These are phyloP conservation scores for Marasmius oreades DNA, from an alignment of 1,284 basidiomycete species.

Conservation along the genomic window DNA sequence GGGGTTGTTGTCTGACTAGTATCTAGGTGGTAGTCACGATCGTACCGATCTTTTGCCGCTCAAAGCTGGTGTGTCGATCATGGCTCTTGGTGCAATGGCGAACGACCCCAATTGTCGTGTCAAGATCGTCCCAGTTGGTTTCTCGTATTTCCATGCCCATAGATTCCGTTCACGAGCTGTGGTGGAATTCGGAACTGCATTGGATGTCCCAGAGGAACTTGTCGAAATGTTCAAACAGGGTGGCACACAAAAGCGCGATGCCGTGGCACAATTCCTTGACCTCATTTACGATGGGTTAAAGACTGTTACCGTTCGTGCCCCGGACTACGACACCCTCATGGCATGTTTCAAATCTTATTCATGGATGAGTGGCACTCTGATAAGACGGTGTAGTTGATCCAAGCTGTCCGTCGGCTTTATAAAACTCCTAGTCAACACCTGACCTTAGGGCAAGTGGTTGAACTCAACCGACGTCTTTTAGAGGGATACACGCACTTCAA, in stretches of 20 bases:
- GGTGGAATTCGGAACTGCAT: slow-evolving; percentile 92
- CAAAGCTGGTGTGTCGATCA: slow-evolving; percentile 94
- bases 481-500: slow-evolving; percentile 94
- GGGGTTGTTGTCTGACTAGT: slow-evolving; percentile 9
- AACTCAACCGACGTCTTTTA: slow-evolving; percentile 92
- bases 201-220: slow-evolving; percentile 84
- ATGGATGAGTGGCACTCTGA: slow-evolving; percentile 6
- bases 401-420: slow-evolving; percentile 94
- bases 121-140: slow-evolving; percentile 91
- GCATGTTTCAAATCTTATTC: slow-evolving; percentile 35
- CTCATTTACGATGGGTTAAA: slow-evolving; percentile 95
- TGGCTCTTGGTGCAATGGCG: slow-evolving; percentile 98
- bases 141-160: slow-evolving; percentile 95
- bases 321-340: slow-evolving; percentile 98
- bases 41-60: slow-evolving; percentile 91
- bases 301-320: slow-evolving; percentile 93
- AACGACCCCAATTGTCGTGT: slow-evolving; percentile 84
- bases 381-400: slow-evolving; percentile 67
- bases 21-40: slow-evolving; percentile 90
- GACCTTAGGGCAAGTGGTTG: slow-evolving; percentile 94
- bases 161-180: slow-evolving; percentile 94
- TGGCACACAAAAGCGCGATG: slow-evolving; percentile 86
- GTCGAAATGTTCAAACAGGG: slow-evolving; percentile 92
- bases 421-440: slow-evolving; percentile 93
- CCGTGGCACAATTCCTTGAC: slow-evolving; percentile 87